phyloP scores from a whole-genome alignment of 768 basidiomycete genomes.

The Agaricus blazei region DNA sequence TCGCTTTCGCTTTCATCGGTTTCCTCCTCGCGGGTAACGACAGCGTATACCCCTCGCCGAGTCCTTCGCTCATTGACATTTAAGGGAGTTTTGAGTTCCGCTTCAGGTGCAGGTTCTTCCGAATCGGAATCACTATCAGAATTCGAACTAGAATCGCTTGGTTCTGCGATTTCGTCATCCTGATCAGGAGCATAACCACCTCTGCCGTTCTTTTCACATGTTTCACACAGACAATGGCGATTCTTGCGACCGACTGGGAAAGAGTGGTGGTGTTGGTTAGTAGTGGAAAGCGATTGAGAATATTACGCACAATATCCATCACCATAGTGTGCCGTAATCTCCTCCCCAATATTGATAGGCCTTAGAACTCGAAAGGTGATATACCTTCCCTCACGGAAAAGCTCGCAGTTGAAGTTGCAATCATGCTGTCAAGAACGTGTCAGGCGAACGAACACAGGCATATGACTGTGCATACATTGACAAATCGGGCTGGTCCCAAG shows the following conservation, averaged over 20 bases:
- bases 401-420: conserved; percentile 84
- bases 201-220: conserved; percentile 69
- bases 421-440: conserved; percentile 57
- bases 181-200: conserved; percentile 71
- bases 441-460: conserved; percentile 19
- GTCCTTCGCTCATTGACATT: conserved; percentile 80
- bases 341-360: conserved; percentile 75
- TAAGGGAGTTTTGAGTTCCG: conserved; percentile 30
- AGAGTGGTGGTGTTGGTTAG: conserved; percentile 10
- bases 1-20: conserved; percentile 61
- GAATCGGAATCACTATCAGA: conserved; percentile 49
- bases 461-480: conserved; percentile 60
- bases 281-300: conserved; percentile 1
- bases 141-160: conserved; percentile 18
- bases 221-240: conserved; percentile 71
- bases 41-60: conserved; percentile 76
- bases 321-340: conserved; percentile 87
- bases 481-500: conserved; percentile 87
- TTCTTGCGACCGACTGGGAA: conserved; percentile 36
- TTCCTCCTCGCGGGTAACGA: conserved; percentile 53
- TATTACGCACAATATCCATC: conserved; percentile 78
- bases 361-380: conserved; percentile 85
- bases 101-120: conserved; percentile 39
- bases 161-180: conserved; percentile 39
- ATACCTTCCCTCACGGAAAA: conserved; percentile 84